Base-by-base conservation (phyloP, 805 yeast genomes). In the Candida gorgasii region DNA sequence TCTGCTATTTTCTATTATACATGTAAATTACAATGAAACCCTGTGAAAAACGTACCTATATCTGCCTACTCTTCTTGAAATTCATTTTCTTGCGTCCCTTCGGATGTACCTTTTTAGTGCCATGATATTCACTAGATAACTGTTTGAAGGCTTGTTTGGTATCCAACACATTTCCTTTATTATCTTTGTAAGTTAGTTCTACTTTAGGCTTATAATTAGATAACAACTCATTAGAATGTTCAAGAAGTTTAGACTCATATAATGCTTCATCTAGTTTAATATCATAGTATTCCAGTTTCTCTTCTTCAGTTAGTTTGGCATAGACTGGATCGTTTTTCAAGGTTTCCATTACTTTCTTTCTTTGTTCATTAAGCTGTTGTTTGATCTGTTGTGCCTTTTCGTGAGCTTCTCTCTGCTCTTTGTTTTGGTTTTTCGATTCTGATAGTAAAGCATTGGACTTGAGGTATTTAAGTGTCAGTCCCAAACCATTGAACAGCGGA, bases 61-160 rank as follows among this genome's bases (percentile, higher is more conserved):
- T n/a, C 28, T 39, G n/a, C 16, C 29, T 33, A 9, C 9, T 14
- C 12, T 22, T 33, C 11, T 20, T 33, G 13, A 9, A 22, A 8
- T 14, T 24, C 11, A 20, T 20, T 13, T 20, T 35, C 27, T 38
- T 33, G 28, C 27, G 26, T 19, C 18, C 16, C 23, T 37, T 18
- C 3, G 39, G 26, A 19, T 39, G 42, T 5, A 27, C 41, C 38
- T 49, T 48, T 27, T 39, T 46, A 8, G 55, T 67, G 3, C 93
- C 95, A 58, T 88, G 96, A 59, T 86, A 88, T 49, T 80, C 78
- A 48, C 84, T 90, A 2, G 93, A 84, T 36, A 87, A 63, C 46
- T 78, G 77, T 63, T 86, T 87, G 67, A 77, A 88, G 1, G 96
- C 96, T 46, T 82, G 82, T 54, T 84, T 86, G 3, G 82, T 71